Evolutionary conservation across 2,329 filamentous ascomycete genomes (phyloP).

Genomic region (Aspergillus sp.): DNA sequence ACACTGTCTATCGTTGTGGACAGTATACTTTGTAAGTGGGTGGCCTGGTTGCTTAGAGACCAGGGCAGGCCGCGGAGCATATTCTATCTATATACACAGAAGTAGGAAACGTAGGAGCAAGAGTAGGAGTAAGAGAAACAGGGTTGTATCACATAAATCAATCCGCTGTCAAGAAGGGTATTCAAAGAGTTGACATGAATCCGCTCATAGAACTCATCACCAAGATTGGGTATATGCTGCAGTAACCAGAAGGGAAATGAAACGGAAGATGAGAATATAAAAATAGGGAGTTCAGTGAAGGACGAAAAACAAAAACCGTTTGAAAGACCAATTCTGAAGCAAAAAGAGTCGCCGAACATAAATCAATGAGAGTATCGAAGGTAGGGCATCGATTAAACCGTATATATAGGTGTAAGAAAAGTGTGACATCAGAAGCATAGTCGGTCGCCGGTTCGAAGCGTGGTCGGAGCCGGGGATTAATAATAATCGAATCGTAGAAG

Average conservation of each 20-base stretch:
- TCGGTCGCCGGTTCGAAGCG: background rate
- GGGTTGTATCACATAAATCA: background rate
- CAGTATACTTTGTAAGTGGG: no score
- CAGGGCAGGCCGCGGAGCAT: no score
- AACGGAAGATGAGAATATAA: background rate
- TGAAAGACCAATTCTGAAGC: background rate
- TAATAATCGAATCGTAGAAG: background rate
- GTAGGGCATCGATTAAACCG: constrained; percentile 6
- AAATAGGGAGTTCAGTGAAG: background rate
- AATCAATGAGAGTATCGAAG: background rate
- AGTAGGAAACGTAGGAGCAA: no score
- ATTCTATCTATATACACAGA: no score
- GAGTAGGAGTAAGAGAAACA: background rate
- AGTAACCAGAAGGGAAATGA: background rate
- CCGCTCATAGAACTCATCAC: constrained; percentile 6
- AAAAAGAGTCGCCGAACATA: background rate
- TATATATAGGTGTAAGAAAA: background rate
- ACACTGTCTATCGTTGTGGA: no score
- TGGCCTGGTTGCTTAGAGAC: no score
- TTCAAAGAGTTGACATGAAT: background rate
- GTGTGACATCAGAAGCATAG: background rate
- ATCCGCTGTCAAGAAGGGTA: background rate
- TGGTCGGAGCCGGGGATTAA: background rate
- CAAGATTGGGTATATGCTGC: constrained; percentile 1
- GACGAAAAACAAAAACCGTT: background rate